These are phyloP conservation scores for Lasiosphaeria miniovina DNA, from an alignment of 495 filamentous ascomycete genomes.

Conservation along the genomic window DNA sequence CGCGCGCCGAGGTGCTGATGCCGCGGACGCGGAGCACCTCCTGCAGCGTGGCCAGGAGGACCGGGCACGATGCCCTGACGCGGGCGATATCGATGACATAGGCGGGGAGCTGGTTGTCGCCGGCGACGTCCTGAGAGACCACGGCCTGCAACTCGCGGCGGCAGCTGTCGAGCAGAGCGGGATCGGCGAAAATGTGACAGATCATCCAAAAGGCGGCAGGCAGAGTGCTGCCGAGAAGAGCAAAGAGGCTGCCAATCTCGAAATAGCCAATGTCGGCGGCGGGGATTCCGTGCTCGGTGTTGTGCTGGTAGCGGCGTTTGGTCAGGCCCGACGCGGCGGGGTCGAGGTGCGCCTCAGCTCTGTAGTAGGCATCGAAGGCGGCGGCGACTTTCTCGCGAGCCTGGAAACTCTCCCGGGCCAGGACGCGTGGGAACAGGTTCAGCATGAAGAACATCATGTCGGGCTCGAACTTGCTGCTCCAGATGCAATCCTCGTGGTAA, in stretches of 20 bases:
- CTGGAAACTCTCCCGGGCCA: neutral
- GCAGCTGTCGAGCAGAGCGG: no score
- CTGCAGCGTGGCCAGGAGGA: slow-evolving; percentile 14
- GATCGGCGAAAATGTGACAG: slow-evolving; percentile 17
- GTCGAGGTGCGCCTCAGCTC: no score
- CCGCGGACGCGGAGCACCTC: slow-evolving; percentile 11
- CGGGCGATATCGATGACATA: slow-evolving; percentile 3
- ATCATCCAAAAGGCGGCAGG: slow-evolving; percentile 22
- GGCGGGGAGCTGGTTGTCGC: no score
- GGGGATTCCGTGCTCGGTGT: slow-evolving; percentile 2
- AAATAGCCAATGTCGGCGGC: slow-evolving; percentile 3
- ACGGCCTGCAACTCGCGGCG: no score
- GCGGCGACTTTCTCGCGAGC: neutral
- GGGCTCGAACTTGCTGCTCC: neutral
- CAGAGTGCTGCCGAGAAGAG: slow-evolving; percentile 16
- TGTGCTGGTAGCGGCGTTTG: no score
- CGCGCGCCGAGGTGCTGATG: slow-evolving; percentile 10
- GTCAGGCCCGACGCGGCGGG: no score
- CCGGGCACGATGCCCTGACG: slow-evolving; percentile 14
- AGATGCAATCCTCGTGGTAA: no score
- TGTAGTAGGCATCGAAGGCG: neutral
- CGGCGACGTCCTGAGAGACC: no score
- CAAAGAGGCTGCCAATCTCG: slow-evolving; percentile 1
- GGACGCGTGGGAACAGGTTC: neutral
- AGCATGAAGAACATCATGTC: slow-evolving; percentile 4